Conservation (phyloP, 2,329 filamentous ascomycete genomes). For the Ophiocordyceps camponoti-saundersi region DNA sequence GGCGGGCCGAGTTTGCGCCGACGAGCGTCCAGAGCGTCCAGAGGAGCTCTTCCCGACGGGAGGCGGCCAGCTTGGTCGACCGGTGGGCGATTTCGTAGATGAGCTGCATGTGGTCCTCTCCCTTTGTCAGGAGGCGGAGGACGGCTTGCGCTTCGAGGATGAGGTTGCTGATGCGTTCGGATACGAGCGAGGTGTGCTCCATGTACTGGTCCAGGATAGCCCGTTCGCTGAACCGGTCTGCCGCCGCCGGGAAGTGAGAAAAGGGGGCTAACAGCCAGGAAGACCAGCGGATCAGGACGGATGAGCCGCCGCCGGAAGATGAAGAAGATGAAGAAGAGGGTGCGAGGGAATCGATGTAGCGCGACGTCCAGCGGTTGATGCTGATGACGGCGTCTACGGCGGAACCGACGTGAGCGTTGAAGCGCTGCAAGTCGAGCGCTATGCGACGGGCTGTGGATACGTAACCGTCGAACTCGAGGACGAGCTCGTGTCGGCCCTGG, state of each 20-base stretch:
- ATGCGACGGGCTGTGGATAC: constrained; percentile 50
- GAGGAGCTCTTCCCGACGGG: constrained; percentile 47
- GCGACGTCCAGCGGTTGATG: constrained; percentile 60
- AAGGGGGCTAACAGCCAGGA: constrained; percentile 43
- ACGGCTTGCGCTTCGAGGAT: constrained; percentile 56
- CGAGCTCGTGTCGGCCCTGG: constrained; percentile 50
- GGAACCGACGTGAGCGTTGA: constrained; percentile 60
- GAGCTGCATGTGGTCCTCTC: constrained; percentile 51
- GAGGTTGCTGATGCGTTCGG: constrained; percentile 49
- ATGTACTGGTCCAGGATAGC: constrained; percentile 58
- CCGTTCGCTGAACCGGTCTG: constrained; percentile 26
- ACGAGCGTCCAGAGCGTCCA: constrained; percentile 58
- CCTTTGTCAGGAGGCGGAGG: constrained; percentile 44
- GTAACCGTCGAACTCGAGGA: constrained; percentile 61
- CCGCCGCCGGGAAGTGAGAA: constrained; percentile 28
- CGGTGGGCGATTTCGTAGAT: constrained; percentile 52
- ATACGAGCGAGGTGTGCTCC: constrained; percentile 51
- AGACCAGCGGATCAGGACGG: constrained; percentile 22
- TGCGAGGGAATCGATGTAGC: constrained; percentile 47
- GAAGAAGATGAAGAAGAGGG: constrained; percentile 6
- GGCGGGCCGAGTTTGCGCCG: constrained; percentile 46
- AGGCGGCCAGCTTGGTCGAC: constrained; percentile 37
- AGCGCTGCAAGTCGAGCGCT: constrained; percentile 50
- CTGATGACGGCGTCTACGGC: constrained; percentile 59
- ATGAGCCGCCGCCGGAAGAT: constrained; percentile 11